Conservation (phyloP, 2,329 filamentous ascomycete species). For the Didymella sp. region DNA sequence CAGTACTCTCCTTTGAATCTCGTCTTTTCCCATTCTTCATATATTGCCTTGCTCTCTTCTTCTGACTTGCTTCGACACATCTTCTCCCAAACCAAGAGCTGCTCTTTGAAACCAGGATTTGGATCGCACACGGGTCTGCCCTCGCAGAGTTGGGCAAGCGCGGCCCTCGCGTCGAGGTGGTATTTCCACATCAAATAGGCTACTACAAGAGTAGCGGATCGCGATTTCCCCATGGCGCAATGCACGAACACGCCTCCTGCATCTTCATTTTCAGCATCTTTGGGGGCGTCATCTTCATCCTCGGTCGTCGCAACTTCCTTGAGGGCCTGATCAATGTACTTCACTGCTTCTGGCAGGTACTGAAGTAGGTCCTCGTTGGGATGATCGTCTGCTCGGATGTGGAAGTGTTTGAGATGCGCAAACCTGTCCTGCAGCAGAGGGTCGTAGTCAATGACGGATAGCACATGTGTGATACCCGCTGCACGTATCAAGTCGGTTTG, state of each 20-base stretch:
- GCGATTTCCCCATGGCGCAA: conserved; percentile 47
- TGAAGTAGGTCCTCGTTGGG: conserved; percentile 42
- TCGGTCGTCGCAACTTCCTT: neutral
- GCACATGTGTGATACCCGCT: conserved; percentile 44
- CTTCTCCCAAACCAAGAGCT: conserved; percentile 36
- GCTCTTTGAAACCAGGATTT: conserved; percentile 46
- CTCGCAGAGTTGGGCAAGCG: conserved; percentile 40
- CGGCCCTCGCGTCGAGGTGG: conserved; percentile 23
- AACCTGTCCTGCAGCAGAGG: conserved; percentile 36
- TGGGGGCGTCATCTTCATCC: neutral
- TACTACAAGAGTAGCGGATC: conserved; percentile 42
- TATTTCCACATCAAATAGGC: conserved; percentile 46
- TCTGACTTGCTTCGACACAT: conserved; percentile 35
- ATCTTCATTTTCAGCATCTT: neutral
- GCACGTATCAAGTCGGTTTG: conserved; percentile 46
- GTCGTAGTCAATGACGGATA: conserved; percentile 46
- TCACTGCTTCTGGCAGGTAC: conserved; percentile 30
- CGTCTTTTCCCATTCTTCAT: conserved; percentile 43
- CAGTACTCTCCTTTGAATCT: conserved; percentile 47
- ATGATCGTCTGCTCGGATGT: conserved; percentile 43
- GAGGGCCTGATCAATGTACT: conserved; percentile 38
- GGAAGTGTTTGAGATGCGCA: conserved; percentile 38
- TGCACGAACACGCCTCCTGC: conserved; percentile 41
- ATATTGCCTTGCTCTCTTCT: conserved; percentile 34
- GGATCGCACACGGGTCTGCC: conserved; percentile 46